Percentiles rank a stretch among this genome's conserved stretches.
Conservation (phyloP, 139 green algal genomes). For the Tetraselmis striata region DNA sequence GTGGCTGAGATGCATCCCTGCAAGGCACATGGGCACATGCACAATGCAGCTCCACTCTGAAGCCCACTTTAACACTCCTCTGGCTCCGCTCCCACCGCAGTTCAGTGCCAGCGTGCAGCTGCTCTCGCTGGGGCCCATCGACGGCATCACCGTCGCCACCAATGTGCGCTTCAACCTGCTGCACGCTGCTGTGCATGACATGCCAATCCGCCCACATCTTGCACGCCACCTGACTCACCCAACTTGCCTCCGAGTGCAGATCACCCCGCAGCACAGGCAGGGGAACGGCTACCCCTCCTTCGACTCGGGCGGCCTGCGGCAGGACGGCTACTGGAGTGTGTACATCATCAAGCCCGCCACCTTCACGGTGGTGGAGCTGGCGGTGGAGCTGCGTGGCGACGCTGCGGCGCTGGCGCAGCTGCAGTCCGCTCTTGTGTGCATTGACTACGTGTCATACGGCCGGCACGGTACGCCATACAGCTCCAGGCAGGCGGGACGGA, state of each 20-base stretch:
- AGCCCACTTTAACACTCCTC: not conserved
- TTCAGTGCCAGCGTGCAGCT: constrained; percentile 7
- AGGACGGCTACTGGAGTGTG: constrained; percentile 35
- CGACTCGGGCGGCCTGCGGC: constrained; percentile 3
- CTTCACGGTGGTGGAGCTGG: constrained; percentile 1
- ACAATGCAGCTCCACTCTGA: too few species aligned
- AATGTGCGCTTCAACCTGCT: too few species aligned
- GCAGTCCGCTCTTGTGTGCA: constrained; percentile 1
- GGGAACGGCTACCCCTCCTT: constrained; percentile 3
- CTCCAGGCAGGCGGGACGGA: too few species aligned
- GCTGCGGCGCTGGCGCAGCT: constrained; percentile 1
- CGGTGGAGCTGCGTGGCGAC: not conserved
- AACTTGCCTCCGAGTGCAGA: too few species aligned
- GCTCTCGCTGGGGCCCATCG: constrained; percentile 1
- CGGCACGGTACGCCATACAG: too few species aligned
- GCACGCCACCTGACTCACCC: too few species aligned
- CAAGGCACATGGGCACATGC: too few species aligned
- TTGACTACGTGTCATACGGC: constrained; percentile 27
- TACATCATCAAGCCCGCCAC: constrained; percentile 28
- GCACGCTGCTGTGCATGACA: too few species aligned
- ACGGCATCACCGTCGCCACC: constrained; percentile 4
- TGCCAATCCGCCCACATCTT: too few species aligned
- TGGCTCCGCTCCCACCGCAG: constrained; percentile 26
- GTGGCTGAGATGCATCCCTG: too few species aligned
- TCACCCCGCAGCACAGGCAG: constrained; percentile 19